phyloP scores from a whole-genome alignment of 116 monocot species.

The Papilionanthe hybrid region DNA sequence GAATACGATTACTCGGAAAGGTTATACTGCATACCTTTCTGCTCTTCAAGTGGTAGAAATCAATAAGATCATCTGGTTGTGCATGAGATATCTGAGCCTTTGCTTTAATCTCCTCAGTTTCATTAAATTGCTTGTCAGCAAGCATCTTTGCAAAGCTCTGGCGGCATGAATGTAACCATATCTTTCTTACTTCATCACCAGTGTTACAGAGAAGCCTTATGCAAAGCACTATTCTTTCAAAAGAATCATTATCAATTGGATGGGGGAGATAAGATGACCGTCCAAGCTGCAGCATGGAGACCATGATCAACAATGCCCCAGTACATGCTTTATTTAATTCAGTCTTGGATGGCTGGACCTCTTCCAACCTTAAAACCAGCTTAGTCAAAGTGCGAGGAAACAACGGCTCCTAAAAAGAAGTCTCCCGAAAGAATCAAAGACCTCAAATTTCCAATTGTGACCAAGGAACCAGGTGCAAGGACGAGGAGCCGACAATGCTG shows the following conservation, averaged over 20 bases:
- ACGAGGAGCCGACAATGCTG: slow-evolving; percentile 45
- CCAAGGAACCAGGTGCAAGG: slow-evolving; percentile 38
- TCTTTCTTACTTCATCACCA: slow-evolving; percentile 63
- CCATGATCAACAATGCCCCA: slow-evolving; percentile 54
- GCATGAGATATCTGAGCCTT: slow-evolving; percentile 66
- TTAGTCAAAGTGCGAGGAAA: slow-evolving; percentile 66
- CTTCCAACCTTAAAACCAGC: slow-evolving; percentile 63
- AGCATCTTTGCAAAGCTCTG: slow-evolving; percentile 84
- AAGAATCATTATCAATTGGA: slow-evolving; percentile 75
- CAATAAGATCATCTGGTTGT: slow-evolving; percentile 85
- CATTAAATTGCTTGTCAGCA: slow-evolving; percentile 69
- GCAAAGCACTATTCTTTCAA: slow-evolving; percentile 64
- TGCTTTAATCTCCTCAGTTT: slow-evolving; percentile 65
- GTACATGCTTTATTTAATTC: slow-evolving; percentile 47
- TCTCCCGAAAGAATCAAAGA: slow-evolving; percentile 75
- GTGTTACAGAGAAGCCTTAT: slow-evolving; percentile 77
- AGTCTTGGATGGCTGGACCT: slow-evolving; percentile 58
- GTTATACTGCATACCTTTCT: slow-evolving; percentile 41
- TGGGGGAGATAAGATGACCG: slow-evolving; percentile 64
- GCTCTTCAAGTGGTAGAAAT: slow-evolving; percentile 85
- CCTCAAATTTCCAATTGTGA: slow-evolving; percentile 52
- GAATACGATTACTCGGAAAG: neutral
- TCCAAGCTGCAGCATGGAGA: slow-evolving; percentile 66
- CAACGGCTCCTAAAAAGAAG: slow-evolving; percentile 72
- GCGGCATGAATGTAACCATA: slow-evolving; percentile 79